Percentiles rank a stretch among this genome's conserved stretches.
phyloP scores from a whole-genome alignment of 2,329 filamentous ascomycete genomes.

The Pseudocercospora eumusae region DNA sequence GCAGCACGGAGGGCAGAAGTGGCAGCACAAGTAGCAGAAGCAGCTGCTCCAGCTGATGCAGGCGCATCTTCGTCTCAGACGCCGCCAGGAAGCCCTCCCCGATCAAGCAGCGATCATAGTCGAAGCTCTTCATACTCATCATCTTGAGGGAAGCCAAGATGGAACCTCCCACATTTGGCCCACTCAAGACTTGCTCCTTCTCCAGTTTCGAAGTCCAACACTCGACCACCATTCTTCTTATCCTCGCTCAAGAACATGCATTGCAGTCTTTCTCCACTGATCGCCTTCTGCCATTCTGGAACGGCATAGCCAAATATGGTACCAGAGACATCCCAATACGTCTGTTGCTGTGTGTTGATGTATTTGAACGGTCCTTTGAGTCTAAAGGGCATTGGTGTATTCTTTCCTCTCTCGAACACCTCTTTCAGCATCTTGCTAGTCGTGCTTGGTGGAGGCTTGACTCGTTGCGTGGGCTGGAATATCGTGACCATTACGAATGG shows the following conservation, averaged over 20 bases:
- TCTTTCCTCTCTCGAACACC: constrained; percentile 38
- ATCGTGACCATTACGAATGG: constrained; percentile 47
- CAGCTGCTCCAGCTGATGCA: background rate
- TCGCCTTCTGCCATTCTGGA: constrained; percentile 44
- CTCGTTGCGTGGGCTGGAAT: constrained; percentile 42
- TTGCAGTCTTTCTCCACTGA: constrained; percentile 45
- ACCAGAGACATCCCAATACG: constrained; percentile 40
- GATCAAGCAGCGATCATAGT: constrained; percentile 18
- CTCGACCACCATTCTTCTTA: constrained; percentile 41
- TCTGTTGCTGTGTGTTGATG: constrained; percentile 37
- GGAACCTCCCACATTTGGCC: constrained; percentile 47
- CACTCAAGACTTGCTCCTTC: constrained; percentile 41
- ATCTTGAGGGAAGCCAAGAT: constrained; percentile 47
- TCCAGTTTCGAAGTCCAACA: constrained; percentile 43
- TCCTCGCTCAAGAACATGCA: constrained; percentile 42
- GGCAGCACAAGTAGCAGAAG: background rate
- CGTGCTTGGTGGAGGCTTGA: constrained; percentile 33
- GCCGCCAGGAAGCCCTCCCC: background rate
- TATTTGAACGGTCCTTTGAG: constrained; percentile 42
- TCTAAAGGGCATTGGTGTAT: constrained; percentile 46
- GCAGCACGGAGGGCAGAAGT: background rate
- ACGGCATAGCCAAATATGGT: constrained; percentile 46
- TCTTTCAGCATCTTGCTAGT: constrained; percentile 33
- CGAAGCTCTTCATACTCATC: constrained; percentile 44
- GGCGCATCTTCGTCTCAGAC: background rate